These are phyloP conservation scores for Leptographium galeiforme DNA, from an alignment of 2,329 filamentous ascomycete species.

Conservation along the genomic window DNA sequence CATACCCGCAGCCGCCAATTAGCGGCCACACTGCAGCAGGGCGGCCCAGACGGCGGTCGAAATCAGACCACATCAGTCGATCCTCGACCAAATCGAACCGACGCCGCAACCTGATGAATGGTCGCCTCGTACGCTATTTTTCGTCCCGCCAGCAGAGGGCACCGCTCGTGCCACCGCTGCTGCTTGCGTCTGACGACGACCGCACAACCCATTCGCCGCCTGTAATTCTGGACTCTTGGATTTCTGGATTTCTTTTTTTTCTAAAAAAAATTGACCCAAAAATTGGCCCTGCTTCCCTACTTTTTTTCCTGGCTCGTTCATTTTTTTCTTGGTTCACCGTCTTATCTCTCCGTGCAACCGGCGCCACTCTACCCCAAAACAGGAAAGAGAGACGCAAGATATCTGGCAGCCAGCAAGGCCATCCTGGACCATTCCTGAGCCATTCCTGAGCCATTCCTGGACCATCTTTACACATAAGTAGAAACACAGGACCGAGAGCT, in stretches of 20 bases:
- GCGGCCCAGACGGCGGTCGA: conserved; percentile 9
- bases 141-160: not conserved
- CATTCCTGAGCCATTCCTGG: too few relatives aligned
- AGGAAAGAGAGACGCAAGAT: not conserved
- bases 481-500: not conserved
- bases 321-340: not conserved
- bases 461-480: not conserved
- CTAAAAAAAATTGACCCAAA: too few relatives aligned
- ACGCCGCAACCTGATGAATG: conserved; percentile 8
- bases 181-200: too few relatives aligned
- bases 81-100: conserved; percentile 10
- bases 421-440: not conserved
- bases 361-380: not conserved
- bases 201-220: too few relatives aligned
- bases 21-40: conserved; percentile 5
- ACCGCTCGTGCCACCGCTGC: not conserved
- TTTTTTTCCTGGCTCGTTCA: not conserved
- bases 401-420: not conserved
- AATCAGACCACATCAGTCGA: conserved; percentile 16
- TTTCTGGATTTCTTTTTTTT: not conserved
- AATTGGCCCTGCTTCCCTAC: not conserved
- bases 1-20: not conserved
- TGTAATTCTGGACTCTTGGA: not conserved
- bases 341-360: not conserved
- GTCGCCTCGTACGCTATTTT: conserved; percentile 8